Evolutionary conservation across 1,284 basidiomycete species (phyloP), one percentile per base, ranked within the genome.

Genomic region (Boletus hoseneyae): DNA sequence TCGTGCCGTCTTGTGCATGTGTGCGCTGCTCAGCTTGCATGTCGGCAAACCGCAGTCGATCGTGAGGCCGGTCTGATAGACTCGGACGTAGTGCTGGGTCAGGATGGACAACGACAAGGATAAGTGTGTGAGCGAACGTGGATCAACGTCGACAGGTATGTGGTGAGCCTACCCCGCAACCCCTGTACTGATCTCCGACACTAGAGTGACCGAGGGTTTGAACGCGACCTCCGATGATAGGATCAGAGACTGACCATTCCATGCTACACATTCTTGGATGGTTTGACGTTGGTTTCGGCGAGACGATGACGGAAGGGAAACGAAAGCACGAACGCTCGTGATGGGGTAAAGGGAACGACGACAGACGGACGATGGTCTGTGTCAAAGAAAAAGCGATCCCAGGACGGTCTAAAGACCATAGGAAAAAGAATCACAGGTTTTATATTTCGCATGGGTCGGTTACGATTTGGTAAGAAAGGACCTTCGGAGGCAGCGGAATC

Each of bases 131-230:
- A 52, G 58, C 16, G 29, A 35, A 30, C 37, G 41, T 38, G 45
- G 36, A 41, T 40, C 15, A 36, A 55, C 39, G 21, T 25, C n/a
- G 2, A 50, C 15, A 10, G 36, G 32, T 7, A 30, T 13, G 12
- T 13, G 38, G 33, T 42, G 18, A 36, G 43, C 51, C 50, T 71
- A 85, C 83, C 61, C 75, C 74, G 58, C 83, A 85, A 41, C 76
- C 77, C 68, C 83, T 74, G 66, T 86, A 82, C 51, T 76, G 78
- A 66, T 85, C 83, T 46, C 82, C 83, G 51, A 72, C 71, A 55
- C 83, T 85, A 56, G 8, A 40, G 33, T 5, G 47, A 41, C 33
- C 37, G 36, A 35, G 18, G 16, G 36, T 32, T 36, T 52, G 51
- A 57, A 47, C 16, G 23, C 37, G 47, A 16, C 21, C 25, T 9